These are phyloP conservation scores for Fusarium austroafricanum DNA, from an alignment of 2,329 filamentous ascomycete species.

Conservation along the genomic window DNA sequence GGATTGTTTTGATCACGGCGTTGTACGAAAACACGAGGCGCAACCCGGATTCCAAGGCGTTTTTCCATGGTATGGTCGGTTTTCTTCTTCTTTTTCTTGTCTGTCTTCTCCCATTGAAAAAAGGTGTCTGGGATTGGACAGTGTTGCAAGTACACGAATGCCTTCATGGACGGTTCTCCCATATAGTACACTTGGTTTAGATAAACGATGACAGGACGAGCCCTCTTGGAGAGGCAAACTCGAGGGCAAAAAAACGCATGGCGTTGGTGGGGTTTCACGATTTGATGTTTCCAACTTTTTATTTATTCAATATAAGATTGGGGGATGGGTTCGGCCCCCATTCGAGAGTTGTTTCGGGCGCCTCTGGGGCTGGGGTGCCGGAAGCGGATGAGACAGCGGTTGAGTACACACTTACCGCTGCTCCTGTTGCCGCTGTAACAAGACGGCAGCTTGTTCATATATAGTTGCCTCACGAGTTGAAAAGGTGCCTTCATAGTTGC, in stretches of 20 bases:
- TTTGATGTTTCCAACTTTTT: constrained; percentile 31
- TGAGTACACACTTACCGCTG: constrained; percentile 20
- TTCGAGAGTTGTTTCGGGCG: constrained; percentile 16
- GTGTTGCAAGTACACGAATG: constrained; percentile 43
- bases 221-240: constrained; percentile 22
- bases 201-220: constrained; percentile 42
- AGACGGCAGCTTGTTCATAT: constrained; percentile 22
- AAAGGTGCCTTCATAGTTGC: constrained; percentile 1
- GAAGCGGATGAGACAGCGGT: constrained; percentile 5
- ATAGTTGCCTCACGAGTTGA: constrained; percentile 7
- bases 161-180: constrained; percentile 38
- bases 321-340: background rate
- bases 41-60: constrained; percentile 34
- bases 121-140: constrained; percentile 29
- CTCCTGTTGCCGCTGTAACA: constrained; percentile 3
- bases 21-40: constrained; percentile 41
- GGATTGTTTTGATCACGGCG: constrained; percentile 31
- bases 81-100: constrained; percentile 8
- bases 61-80: background rate
- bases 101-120: constrained; percentile 16
- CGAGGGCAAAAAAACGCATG: constrained; percentile 40
- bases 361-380: background rate
- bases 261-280: constrained; percentile 38
- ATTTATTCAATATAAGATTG: constrained; percentile 23
- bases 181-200: constrained; percentile 34